Percentiles rank a stretch among this genome's conserved stretches.
Conservation (phyloP, 1,284 basidiomycete genomes). For the Bjerkandera adusta region DNA sequence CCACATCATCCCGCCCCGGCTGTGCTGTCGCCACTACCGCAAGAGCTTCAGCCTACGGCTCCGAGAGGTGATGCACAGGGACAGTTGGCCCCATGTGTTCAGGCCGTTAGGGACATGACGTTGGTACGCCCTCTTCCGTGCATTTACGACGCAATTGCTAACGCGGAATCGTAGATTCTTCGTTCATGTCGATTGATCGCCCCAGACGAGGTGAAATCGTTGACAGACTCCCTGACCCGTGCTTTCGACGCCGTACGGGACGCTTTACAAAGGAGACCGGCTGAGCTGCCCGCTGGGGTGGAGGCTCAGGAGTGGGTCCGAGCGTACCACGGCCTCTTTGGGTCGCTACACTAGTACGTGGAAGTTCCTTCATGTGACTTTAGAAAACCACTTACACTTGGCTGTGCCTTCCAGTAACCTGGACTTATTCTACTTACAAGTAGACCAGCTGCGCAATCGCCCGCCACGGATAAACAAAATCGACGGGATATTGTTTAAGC, state of each 20-base stretch:
- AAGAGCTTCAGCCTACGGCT: too few relatives aligned
- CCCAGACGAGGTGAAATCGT: neutral
- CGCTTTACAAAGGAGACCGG: neutral
- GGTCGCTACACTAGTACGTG: constrained; percentile 5
- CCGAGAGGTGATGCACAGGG: too few relatives aligned
- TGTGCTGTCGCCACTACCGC: too few relatives aligned
- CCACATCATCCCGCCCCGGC: too few relatives aligned
- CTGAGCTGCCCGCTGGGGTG: neutral
- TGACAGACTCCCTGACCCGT: neutral
- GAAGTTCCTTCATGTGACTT: too few relatives aligned
- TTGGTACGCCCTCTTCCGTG: neutral
- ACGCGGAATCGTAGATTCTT: constrained; percentile 1
- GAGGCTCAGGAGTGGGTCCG: constrained; percentile 2
- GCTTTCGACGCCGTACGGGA: neutral
- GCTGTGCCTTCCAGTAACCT: constrained; percentile 8
- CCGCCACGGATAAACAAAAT: constrained; percentile 10
- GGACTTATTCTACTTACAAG: constrained; percentile 3
- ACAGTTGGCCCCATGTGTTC: neutral
- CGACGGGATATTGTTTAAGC: constrained; percentile 1
- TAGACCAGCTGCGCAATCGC: constrained; percentile 6
- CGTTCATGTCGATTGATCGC: constrained; percentile 3
- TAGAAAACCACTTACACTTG: too few relatives aligned
- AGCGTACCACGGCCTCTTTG: constrained; percentile 8
- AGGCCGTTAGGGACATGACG: constrained; percentile 1
- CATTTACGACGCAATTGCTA: neutral